Evolutionary conservation across 768 basidiomycete genomes (phyloP), one percentile per base, ranked within the genome.

Genomic region (Suillus tomentosus): DNA sequence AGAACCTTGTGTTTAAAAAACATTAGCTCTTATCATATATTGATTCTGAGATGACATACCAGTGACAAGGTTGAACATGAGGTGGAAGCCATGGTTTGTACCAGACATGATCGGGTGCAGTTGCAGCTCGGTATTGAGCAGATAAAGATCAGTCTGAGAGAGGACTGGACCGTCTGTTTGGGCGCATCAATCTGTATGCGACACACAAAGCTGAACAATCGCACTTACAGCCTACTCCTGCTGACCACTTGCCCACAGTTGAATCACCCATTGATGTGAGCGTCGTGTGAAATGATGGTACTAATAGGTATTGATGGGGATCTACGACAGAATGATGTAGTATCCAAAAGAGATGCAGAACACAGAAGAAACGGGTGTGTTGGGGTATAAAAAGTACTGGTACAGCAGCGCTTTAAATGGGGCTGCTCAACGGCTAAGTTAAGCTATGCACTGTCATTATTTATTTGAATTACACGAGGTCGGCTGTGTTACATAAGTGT

Each of bases 61-160:
- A 27, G 83, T 87, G 7, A 84, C 78, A 5, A 94, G 76, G 70
- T 90, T 88, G 79, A 94, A 91, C 55, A 87, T 81, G 17, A 94
- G 84, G 65, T 86, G 86, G 75, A 90, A 89, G 14, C 70, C 71
- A 8, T 61, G 65, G 65, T 78, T 72, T 34, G 79, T 76, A 67
- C 83, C 82, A 43, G 81, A 79, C 14, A 95, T 82, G 72, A 93
- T 87, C 5, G 92, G 92, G 69, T 95, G 82, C 39, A 94, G 72
- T 69, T 90, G 85, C 3, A 94, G 81, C 17, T 87, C 84, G 5
- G 85, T 83, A 51, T 84, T 81, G 62, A 95, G 84, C 3, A 94
- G 83, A 74, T 92, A 95, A 15, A 95, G 81, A 71, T 94, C 92
- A 0, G 91, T 92, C 70, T 90, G 90, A 3, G 85, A 84, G 15